Evolutionary conservation across 495 filamentous ascomycete species (phyloP), one percentile per base, ranked within the genome.

Genomic region (Ascobolus immersus): DNA sequence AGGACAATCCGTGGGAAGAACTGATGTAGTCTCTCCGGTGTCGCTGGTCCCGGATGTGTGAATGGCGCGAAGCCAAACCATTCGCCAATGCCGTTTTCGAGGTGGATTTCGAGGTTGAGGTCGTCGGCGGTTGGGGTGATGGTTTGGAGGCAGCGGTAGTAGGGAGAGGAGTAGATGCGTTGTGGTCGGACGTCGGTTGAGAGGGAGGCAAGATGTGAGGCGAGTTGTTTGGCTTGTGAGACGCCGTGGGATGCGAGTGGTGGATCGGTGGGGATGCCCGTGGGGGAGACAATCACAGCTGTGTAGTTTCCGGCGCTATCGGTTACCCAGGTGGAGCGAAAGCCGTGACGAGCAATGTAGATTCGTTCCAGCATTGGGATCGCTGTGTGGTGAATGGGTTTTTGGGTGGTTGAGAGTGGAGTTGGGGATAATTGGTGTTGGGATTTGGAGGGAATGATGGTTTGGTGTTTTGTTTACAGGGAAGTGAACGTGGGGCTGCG

Each of bases 131-230:
- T 64, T 0, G 82, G 81, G 23, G 56, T 55, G 26, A 93, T 64
- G 0, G 86, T 94, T 52, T 93, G 77, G 13, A 94, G 56, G 50
- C 86, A 96, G 34, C 86, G 67, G 52, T 90, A 94, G 47, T 82
- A 93, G 10, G 80, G 78, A 39, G 71, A 78, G 10, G 62, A 71
- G 57, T 91, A 93, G 43, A 93, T 56, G 34, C 67, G 61, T 17
- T 81, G 73, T 32, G 76, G 60, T 21, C 71, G 62, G 8, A 79
- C 73, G 15, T 69, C 49, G n/a, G n/a, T n/a, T n/a, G n/a, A n/a
- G 4, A 72, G 46, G 3, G 50, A 49, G n/a, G 51, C 27, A 17
- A 93, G 53, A 28, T 79, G 61, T 3, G 52, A 53, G 7, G 67
- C 77, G 18, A 94, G 65, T 51, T 93, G 69, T 28, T 69, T 57